Evolutionary conservation across 2,329 filamentous ascomycete species (phyloP), one percentile per base, ranked within the genome.

Genomic region (Colletotrichum spinosum): DNA sequence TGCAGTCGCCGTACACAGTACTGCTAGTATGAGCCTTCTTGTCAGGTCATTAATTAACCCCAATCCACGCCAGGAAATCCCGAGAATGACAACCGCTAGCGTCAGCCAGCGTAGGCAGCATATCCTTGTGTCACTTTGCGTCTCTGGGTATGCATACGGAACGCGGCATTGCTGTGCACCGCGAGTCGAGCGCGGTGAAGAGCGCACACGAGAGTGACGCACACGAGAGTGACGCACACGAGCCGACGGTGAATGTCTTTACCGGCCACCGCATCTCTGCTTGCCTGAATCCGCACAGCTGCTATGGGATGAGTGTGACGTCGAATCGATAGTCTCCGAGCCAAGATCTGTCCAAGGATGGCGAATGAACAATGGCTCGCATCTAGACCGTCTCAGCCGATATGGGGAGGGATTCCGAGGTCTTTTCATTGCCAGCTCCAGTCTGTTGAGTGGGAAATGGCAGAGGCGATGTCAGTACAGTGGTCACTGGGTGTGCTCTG

Each of bases 1-100:
- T 38, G 53, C 53, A 17, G 17, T 17, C 9, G 53, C 15, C 25
- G 10, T 48, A 17, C 17, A 17, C 17, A 38, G 13, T 50, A 8
- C 56, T 60, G 41, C 34, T 25, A 15, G 58, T 38, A 62, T 56
- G 51, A 56, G 46, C 58, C 62, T 62, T 58, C 62, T 61, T 41
- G 58, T 42, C 58, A 46, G 25, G 25, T 25, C 25, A 5, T 25
- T 25, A 25, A 25, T 25, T 25, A 25, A 25, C 25, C 39, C 62
- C 55, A 15, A 25, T 35, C 13, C 8, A 46, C 41, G 62, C 51
- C 41, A 46, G 39, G 25, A 25, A 25, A 25, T 25, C 25, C 25
- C 25, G 25, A 25, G 2, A 4, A 52, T 13, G 3, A 42, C 38
- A 41, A 34, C n/a, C 15, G 44, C 37, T 11, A n/a, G 55, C 35